Base-by-base conservation (phyloP, 352 stramenopile genomes). In the Globisporangium okanoganense region DNA sequence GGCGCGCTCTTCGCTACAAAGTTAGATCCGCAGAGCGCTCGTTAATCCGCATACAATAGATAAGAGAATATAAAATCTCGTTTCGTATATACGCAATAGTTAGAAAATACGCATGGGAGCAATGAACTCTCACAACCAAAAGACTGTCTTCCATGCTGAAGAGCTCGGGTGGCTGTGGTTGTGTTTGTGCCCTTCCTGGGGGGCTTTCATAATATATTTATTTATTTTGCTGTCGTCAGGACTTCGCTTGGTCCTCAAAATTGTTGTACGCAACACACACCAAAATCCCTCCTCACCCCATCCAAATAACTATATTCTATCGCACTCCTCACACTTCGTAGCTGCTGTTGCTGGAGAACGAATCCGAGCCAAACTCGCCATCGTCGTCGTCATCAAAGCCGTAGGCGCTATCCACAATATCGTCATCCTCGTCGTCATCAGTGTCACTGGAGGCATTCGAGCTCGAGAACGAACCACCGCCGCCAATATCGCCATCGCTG, bases 341-440 rank as follows among this genome's bases (percentile, higher is more conserved):
- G 52, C 52, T 47, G 16, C 52, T 58, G 52, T 48, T 47, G 36
- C 52, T 58, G 22, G 40, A 45, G 52, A 58, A 58, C 35, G 52
- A 58, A 22, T 40, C 44, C 35, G 52, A 24, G 13, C 24, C 36
- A 36, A 48, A 49, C 14, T 33, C 52, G 10, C 24, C 52, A 24
- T 58, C 52, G 3, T 58, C 52, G 4, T 58, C 52, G 33, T 56
- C 50, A 5, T 56, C 50, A 5, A 48, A 58, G 4, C 38, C 52
- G 52, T 58, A 58, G 29, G 27, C 35, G 29, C 49, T 20, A 18
- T 38, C 35, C 18, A 56, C 29, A 43, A 56, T 56, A 29, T 56
- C 49, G 29, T 43, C 49, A 8, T 56, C n/a, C n/a, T n/a, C 48
- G 18, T 55, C 27, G 29, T 25, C 18, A 16, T 49, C 43, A 18